phyloP scores from a whole-genome alignment of 106 monocot species.

The Phalaenopsis equestris region DNA sequence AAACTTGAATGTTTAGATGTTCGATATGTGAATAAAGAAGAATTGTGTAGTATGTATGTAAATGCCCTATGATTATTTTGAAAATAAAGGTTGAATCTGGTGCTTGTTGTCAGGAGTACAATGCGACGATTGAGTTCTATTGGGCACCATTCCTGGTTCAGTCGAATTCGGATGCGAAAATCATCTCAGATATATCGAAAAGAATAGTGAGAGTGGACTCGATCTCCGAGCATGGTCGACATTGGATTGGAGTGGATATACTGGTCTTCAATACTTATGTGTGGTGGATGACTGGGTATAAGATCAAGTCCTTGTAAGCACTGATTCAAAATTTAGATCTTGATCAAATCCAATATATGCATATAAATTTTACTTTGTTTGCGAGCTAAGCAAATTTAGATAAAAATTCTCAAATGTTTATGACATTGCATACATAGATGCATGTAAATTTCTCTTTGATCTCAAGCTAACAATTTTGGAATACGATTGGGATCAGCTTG shows the following conservation, averaged over 20 bases:
- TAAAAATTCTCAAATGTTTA: too few relatives aligned
- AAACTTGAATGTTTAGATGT: too few relatives aligned
- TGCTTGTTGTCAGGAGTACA: constrained; percentile 31
- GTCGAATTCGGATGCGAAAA: constrained; percentile 37
- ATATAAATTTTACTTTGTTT: too few relatives aligned
- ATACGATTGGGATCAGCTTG: too few relatives aligned
- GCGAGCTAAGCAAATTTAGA: too few relatives aligned
- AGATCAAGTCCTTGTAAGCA: constrained; percentile 37
- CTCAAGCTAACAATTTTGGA: too few relatives aligned
- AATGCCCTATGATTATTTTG: neutral
- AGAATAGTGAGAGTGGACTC: constrained; percentile 52
- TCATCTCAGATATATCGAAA: constrained; percentile 25
- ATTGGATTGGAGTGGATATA: constrained; percentile 53
- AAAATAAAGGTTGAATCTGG: neutral
- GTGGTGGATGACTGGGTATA: constrained; percentile 62
- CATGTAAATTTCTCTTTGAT: too few relatives aligned
- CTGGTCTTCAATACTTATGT: constrained; percentile 60
- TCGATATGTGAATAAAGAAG: too few relatives aligned
- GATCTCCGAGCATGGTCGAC: constrained; percentile 31
- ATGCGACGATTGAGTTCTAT: constrained; percentile 60
- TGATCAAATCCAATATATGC: too few relatives aligned
- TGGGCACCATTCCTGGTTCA: constrained; percentile 65
- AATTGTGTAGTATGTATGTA: too few relatives aligned
- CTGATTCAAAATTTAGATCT: neutral
- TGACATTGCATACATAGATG: too few relatives aligned